phyloP scores from a whole-genome alignment of 805 yeast genomes.

The Millerozyma miso region DNA sequence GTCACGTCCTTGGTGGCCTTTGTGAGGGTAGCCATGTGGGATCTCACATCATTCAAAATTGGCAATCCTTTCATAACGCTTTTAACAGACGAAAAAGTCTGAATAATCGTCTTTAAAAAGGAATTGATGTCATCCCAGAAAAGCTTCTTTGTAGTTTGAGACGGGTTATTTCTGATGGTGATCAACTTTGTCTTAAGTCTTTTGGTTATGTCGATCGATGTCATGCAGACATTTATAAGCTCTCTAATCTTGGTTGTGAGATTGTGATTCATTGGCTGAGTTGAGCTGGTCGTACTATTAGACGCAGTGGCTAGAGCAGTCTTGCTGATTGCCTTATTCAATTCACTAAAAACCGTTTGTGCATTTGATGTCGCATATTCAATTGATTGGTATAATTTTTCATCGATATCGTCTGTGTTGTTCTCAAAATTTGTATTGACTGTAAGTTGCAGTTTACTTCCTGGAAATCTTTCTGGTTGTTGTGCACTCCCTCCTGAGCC shows the following conservation, averaged over 20 bases:
- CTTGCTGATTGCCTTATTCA: constrained; percentile 62
- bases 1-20: constrained; percentile 91
- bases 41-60: constrained; percentile 70
- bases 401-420: constrained; percentile 51
- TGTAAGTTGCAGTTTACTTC: constrained; percentile 14
- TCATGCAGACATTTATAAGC: constrained; percentile 68
- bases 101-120: constrained; percentile 78
- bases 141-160: constrained; percentile 48
- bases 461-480: constrained; percentile 1
- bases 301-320: constrained; percentile 50
- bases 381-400: constrained; percentile 61
- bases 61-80: constrained; percentile 79
- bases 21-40: constrained; percentile 76
- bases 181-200: constrained; percentile 53
- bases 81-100: constrained; percentile 79
- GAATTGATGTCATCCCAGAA: constrained; percentile 85
- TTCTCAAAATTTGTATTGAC: constrained; percentile 16
- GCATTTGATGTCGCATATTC: constrained; percentile 64
- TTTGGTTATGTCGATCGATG: constrained; percentile 79
- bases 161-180: constrained; percentile 45
- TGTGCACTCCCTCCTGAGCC: constrained; percentile 3
- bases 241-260: constrained; percentile 69
- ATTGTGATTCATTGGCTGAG: constrained; percentile 26
- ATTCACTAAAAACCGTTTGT: constrained; percentile 70
- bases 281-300: constrained; percentile 14